Percentiles rank a stretch among this genome's conserved stretches.
phyloP scores from a whole-genome alignment of 768 basidiomycete species.

The Candolleomyces efflorescens region DNA sequence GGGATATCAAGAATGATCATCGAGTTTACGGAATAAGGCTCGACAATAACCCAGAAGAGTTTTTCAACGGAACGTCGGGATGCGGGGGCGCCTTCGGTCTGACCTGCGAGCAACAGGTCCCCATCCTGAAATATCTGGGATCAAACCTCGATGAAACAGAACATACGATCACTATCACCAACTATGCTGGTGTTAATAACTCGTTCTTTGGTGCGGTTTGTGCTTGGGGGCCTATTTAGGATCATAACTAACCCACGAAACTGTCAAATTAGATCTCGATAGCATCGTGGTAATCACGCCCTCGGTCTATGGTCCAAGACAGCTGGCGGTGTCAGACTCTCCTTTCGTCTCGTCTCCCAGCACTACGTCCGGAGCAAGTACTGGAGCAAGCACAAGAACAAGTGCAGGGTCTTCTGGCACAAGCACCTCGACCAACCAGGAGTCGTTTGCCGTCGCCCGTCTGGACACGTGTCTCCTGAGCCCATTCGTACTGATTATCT shows the following conservation, averaged over 20 bases:
- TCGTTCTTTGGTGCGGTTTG: conserved; percentile 38
- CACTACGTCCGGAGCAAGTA: background rate
- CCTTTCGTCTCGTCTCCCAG: conserved; percentile 17
- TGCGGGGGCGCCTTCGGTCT: conserved; percentile 41
- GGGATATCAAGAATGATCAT: conserved; percentile 49
- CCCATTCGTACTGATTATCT: background rate
- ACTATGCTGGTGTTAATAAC: conserved; percentile 36
- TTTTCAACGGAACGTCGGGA: conserved; percentile 38
- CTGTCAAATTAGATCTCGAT: conserved; percentile 31
- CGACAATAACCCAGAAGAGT: conserved; percentile 29
- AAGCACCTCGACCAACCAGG: background rate
- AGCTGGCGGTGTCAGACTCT: conserved; percentile 19
- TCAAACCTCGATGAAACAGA: conserved; percentile 34
- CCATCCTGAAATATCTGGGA: conserved; percentile 38
- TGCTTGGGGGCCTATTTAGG: background rate
- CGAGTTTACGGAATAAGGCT: conserved; percentile 37
- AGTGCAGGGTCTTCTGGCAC: background rate
- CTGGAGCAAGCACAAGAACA: background rate
- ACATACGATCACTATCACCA: conserved; percentile 35
- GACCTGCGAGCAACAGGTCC: conserved; percentile 44
- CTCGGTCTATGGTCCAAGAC: conserved; percentile 34
- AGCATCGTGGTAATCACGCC: conserved; percentile 41
- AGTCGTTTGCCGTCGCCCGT: background rate
- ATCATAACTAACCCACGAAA: background rate
- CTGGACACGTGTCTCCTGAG: background rate